phyloP scores from a whole-genome alignment of 1,284 basidiomycete genomes.

The Rhizopogon hawkerae region DNA sequence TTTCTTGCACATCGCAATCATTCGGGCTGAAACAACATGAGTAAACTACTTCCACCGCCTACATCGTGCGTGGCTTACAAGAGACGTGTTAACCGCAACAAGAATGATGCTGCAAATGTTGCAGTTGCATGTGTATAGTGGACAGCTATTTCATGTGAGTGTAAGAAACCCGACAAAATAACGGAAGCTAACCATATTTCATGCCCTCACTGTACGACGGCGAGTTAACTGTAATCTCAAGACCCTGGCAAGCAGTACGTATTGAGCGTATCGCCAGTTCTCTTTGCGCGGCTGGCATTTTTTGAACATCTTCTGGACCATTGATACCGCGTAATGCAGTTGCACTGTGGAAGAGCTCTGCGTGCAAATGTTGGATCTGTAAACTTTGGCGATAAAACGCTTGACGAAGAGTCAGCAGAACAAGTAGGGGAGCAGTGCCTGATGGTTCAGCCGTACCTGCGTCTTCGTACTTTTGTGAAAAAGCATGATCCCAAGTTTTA shows the following conservation, averaged over 20 bases:
- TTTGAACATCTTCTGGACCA: conserved; percentile 67
- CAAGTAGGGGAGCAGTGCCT: neutral
- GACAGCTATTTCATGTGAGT: conserved; percentile 46
- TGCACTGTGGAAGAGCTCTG: conserved; percentile 75
- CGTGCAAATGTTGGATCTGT: conserved; percentile 72
- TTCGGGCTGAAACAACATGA: conserved; percentile 49
- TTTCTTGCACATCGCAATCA: conserved; percentile 71
- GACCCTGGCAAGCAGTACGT: conserved; percentile 55
- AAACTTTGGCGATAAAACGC: conserved; percentile 79
- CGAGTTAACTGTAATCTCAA: conserved; percentile 70
- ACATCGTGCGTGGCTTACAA: conserved; percentile 49
- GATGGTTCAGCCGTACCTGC: conserved; percentile 43
- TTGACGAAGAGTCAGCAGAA: conserved; percentile 18
- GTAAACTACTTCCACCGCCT: conserved; percentile 5
- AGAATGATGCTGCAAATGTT: conserved; percentile 84
- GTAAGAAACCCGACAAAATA: conserved; percentile 8
- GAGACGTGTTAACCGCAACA: conserved; percentile 75
- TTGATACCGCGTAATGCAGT: conserved; percentile 69
- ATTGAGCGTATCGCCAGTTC: conserved; percentile 67
- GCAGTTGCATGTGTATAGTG: conserved; percentile 88
- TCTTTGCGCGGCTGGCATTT: conserved; percentile 62
- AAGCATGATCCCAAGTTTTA: conserved; percentile 66
- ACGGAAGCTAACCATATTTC: conserved; percentile 60
- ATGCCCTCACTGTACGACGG: conserved; percentile 81
- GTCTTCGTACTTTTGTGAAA: conserved; percentile 75